A percentile compares a stretch with the other conserved stretches of the same genome.
Evolutionary conservation across 768 basidiomycete species (phyloP).

Genomic region (Mycena kentingensis): DNA sequence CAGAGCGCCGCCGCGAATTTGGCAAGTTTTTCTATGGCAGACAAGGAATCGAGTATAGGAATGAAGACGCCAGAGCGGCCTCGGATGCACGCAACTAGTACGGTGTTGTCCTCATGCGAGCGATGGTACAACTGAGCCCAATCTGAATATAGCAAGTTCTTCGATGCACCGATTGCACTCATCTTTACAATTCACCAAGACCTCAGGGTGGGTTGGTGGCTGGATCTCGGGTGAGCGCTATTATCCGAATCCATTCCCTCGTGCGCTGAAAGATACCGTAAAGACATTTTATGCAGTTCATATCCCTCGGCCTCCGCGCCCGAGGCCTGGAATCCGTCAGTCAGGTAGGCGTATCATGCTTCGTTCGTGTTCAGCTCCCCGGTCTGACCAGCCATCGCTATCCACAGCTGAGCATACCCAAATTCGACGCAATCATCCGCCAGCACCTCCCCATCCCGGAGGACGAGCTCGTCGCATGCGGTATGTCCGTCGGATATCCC

Average conservation of each 20-base stretch:
- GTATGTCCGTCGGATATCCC: constrained; percentile 20
- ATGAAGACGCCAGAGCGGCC: background rate
- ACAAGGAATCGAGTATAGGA: background rate
- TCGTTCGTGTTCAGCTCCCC: too few relatives aligned
- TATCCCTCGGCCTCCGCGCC: constrained; percentile 18
- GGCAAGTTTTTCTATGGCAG: constrained; percentile 7
- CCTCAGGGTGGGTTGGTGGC: constrained; percentile 13
- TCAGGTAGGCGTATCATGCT: constrained; percentile 3
- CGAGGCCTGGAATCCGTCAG: constrained; percentile 20
- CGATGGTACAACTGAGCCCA: background rate
- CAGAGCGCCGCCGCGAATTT: constrained; percentile 4
- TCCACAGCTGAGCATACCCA: constrained; percentile 12
- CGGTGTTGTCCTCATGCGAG: background rate
- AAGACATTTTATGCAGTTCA: constrained; percentile 19
- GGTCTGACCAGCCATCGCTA: background rate
- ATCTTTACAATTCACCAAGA: constrained; percentile 17
- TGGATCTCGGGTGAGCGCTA: constrained; percentile 17
- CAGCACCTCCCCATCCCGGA: constrained; percentile 17
- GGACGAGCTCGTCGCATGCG: constrained; percentile 12
- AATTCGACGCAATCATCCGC: constrained; percentile 14
- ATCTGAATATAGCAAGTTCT: constrained; percentile 15
- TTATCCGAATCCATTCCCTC: background rate
- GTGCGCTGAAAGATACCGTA: background rate
- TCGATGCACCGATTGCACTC: constrained; percentile 19
- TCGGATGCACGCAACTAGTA: constrained; percentile 7